These are phyloP conservation scores for Aquilaria yunnanensis DNA, from an alignment of 345 rosid species.

Conservation along the genomic window DNA sequence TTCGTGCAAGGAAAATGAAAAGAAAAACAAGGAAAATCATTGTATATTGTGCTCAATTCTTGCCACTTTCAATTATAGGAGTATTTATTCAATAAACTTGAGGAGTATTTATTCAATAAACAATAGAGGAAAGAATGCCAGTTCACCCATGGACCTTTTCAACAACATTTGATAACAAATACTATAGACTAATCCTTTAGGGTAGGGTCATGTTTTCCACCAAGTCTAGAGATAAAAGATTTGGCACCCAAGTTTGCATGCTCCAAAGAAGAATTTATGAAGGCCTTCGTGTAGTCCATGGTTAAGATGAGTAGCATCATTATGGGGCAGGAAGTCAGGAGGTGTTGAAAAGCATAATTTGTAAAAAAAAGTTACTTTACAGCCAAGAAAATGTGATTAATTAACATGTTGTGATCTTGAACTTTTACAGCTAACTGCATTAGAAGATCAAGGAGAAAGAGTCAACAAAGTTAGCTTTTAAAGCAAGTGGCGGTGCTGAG, in stretches of 20 bases:
- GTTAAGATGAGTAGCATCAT: conserved; percentile 46
- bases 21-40: too few species aligned
- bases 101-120: conserved; percentile 27
- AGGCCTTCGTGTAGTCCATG: conserved; percentile 37
- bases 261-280: conserved; percentile 19
- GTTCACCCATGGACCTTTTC: conserved; percentile 36
- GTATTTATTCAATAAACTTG: conserved; percentile 28
- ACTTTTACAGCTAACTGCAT: too few species aligned
- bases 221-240: conserved; percentile 20
- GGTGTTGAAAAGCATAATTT: too few species aligned
- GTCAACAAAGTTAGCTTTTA: too few species aligned
- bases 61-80: background rate
- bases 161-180: conserved; percentile 38
- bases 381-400: too few species aligned
- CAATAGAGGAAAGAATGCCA: conserved; percentile 27
- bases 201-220: conserved; percentile 29
- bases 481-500: too few species aligned
- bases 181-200: conserved; percentile 39
- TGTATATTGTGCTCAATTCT: background rate
- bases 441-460: too few species aligned
- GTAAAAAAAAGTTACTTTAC: too few species aligned
- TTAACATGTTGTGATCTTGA: too few species aligned
- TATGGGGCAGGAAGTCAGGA: conserved; percentile 46
- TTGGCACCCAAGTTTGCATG: conserved; percentile 33
- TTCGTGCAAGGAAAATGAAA: conserved; percentile 20